Evolutionary conservation across 2,329 filamentous ascomycete species (phyloP).

Genomic region (Capronia coronata): DNA sequence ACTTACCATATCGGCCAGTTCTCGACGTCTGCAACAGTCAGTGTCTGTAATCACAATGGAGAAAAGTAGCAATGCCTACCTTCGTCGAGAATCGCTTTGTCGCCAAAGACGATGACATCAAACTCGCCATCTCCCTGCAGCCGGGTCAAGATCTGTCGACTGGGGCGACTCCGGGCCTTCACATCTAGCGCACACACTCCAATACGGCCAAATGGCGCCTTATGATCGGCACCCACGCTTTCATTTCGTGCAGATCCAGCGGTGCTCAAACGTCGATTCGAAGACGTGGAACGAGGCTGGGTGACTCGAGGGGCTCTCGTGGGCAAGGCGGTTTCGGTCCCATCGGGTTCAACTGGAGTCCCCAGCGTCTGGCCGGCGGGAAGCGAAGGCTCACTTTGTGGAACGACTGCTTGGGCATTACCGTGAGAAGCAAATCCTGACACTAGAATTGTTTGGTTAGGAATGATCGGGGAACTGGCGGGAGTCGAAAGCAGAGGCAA

Average conservation of each 20-base stretch:
- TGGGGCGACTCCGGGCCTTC: constrained; percentile 94
- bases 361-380: constrained; percentile 12
- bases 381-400: constrained; percentile 12
- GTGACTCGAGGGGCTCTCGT: constrained; percentile 19
- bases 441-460: constrained; percentile 22
- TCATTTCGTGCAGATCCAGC: constrained; percentile 26
- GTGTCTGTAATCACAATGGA: constrained; percentile 7
- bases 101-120: constrained; percentile 94
- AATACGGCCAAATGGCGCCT: constrained; percentile 56
- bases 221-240: constrained; percentile 14
- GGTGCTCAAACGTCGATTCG: constrained; percentile 26
- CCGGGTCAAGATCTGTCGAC: constrained; percentile 88
- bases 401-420: constrained; percentile 6
- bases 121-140: constrained; percentile 88
- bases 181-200: constrained; percentile 92
- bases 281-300: constrained; percentile 24
- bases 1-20: constrained; percentile 84
- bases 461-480: constrained; percentile 16
- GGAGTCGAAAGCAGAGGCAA: constrained; percentile 27
- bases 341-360: constrained; percentile 9
- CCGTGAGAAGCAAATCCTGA: constrained; percentile 16
- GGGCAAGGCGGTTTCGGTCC: constrained; percentile 18
- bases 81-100: constrained; percentile 97
- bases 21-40: constrained; percentile 60
- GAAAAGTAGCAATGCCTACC: constrained; percentile 39